Base-by-base conservation (phyloP, 257 asterid genomes). In the Solanum tacnaense region DNA sequence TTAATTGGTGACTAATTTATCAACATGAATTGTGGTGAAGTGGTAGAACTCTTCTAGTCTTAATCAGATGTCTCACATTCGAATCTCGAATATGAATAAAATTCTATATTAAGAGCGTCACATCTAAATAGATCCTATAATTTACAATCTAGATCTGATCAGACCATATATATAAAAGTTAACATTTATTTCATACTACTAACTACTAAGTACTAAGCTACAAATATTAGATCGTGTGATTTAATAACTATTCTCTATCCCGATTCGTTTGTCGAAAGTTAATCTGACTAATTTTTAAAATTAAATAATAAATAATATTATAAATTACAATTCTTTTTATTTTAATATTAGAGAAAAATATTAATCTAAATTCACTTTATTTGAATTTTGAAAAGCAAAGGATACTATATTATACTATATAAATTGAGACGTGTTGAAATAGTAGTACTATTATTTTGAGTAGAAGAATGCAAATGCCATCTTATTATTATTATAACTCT, bases 81-180 rank as follows among this genome's bases (percentile, higher is more conserved):
- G 3, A 49, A 5, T 49, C 0, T 0, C 1, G 0, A 15, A 15
- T 49, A 49, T 49, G 3, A 49, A 15, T 13, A 49, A 49, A 49
- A 49, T 49, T 3, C 0, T 49, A 46, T 49, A 49, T 49, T 49
- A 49, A 1, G 60, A 15, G 9, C 8, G 21, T 49, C 23, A 15
- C 21, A 46, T 46, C 7, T 46, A 13, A 46, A 46, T 46, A 5
- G 7, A 13, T 13, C 7, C 6, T 46, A 46, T 1, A 13, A 46
- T 46, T 5, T 13, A 0, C 58, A 13, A 46, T 46, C 3, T 13
- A 46, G 7, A 46, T 46, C 7, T 46, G 7, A 46, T 46, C 2
- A 15, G 20, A 46, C 7, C 58, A 46, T 52, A 52, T 52, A 52
- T 52, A 52, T 52, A 52, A 52, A 52, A 52, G 9, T 16, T 52